A percentile compares a stretch with the other conserved stretches of the same genome.
Conservation (phyloP, 148 eudicot species). For the Dianthus caryophyllus region DNA sequence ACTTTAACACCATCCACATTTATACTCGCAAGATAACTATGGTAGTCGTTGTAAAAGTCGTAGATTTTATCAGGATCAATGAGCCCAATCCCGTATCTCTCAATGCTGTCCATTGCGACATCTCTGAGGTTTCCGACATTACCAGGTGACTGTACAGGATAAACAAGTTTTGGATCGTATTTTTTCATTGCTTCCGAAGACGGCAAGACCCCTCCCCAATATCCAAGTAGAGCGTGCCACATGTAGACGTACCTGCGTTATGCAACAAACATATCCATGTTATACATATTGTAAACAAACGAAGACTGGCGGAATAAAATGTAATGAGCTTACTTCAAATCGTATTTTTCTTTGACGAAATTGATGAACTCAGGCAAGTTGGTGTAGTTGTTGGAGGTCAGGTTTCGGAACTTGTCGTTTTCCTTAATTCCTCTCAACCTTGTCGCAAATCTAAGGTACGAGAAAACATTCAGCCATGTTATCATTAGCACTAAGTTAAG, state of each 20-base stretch:
- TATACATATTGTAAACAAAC: conserved; percentile 1
- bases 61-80: conserved; percentile 44
- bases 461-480: neutral
- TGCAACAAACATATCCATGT: neutral
- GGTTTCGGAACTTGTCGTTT: conserved; percentile 41
- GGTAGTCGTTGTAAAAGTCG: conserved; percentile 51
- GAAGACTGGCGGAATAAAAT: neutral
- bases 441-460: conserved; percentile 40
- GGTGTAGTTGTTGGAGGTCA: conserved; percentile 31
- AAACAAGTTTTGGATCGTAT: conserved; percentile 43
- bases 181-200: conserved; percentile 41
- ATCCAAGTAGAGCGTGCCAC: conserved; percentile 64
- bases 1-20: conserved; percentile 64
- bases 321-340: conserved; percentile 31
- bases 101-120: conserved; percentile 61
- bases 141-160: conserved; percentile 61
- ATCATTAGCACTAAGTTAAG: neutral
- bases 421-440: conserved; percentile 44
- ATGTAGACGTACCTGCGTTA: conserved; percentile 43
- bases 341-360: conserved; percentile 44
- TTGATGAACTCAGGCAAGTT: conserved; percentile 49
- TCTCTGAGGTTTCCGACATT: conserved; percentile 53
- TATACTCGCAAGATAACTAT: conserved; percentile 50
- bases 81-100: conserved; percentile 50
- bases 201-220: conserved; percentile 63